Conservation (phyloP, 768 basidiomycete species). For the Phaeotremella skinneri region DNA sequence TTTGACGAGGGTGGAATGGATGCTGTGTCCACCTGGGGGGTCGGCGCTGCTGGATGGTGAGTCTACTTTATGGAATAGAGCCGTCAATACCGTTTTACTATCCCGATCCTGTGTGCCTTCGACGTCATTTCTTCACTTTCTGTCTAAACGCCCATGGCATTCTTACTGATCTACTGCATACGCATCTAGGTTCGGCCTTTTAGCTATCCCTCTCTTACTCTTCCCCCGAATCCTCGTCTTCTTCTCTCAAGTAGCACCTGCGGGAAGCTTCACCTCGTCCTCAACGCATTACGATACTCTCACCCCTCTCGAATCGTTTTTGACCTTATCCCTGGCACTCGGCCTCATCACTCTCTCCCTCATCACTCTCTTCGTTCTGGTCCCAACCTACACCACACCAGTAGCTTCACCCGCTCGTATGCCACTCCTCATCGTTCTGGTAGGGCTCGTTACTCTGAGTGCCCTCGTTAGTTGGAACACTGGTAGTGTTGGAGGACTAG, state of each 20-base stretch:
- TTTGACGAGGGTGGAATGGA: constrained; percentile 47
- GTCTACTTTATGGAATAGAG: too few species aligned
- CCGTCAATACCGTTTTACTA: too few species aligned
- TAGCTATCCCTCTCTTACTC: constrained; percentile 44
- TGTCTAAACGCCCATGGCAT: background rate
- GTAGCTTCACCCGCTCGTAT: constrained; percentile 31
- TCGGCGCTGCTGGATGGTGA: constrained; percentile 44
- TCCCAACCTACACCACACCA: constrained; percentile 31
- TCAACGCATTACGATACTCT: constrained; percentile 46
- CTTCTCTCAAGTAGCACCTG: constrained; percentile 43
- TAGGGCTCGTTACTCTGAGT: constrained; percentile 33
- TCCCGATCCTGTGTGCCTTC: too few species aligned
- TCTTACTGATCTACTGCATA: background rate
- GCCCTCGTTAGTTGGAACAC: constrained; percentile 36
- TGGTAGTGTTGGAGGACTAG: constrained; percentile 33
- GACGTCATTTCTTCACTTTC: background rate
- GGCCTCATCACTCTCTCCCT: constrained; percentile 31
- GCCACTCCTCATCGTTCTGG: constrained; percentile 36
- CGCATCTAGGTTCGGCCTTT: constrained; percentile 46
- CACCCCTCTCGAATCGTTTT: constrained; percentile 41
- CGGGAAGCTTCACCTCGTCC: constrained; percentile 3
- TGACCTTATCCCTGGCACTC: constrained; percentile 33
- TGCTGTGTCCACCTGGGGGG: constrained; percentile 40
- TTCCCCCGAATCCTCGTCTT: constrained; percentile 51
- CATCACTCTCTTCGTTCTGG: constrained; percentile 30